These are phyloP conservation scores for Lentinula lateritia DNA, from an alignment of 768 basidiomycete genomes.

Conservation along the genomic window DNA sequence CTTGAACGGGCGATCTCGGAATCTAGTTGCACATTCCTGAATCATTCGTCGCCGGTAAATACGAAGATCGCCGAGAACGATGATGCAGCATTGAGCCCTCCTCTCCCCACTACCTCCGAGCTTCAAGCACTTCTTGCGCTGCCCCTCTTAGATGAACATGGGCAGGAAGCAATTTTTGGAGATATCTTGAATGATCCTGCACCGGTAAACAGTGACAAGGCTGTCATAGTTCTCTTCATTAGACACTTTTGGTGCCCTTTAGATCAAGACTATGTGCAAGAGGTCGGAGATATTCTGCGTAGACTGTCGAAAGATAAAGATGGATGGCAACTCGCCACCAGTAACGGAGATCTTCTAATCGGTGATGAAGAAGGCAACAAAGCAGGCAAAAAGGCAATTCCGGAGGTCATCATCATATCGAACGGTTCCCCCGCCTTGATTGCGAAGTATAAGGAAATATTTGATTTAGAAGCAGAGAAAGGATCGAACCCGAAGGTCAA, in stretches of 20 bases:
- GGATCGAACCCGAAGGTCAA: conserved; percentile 44
- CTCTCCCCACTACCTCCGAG: neutral
- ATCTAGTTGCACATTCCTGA: neutral
- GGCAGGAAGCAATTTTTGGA: neutral
- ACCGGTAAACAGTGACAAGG: conserved; percentile 15
- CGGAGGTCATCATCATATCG: conserved; percentile 65
- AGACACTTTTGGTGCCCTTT: conserved; percentile 86
- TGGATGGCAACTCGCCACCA: conserved; percentile 29
- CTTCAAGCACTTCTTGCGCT: neutral
- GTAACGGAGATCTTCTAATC: conserved; percentile 27
- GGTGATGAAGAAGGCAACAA: neutral
- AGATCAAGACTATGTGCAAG: conserved; percentile 77
- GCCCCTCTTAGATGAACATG: neutral
- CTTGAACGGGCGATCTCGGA: neutral
- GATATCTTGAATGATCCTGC: conserved; percentile 13
- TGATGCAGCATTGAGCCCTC: neutral
- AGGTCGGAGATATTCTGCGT: neutral
- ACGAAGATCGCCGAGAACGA: neutral
- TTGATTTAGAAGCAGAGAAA: conserved; percentile 26
- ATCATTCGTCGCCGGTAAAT: neutral
- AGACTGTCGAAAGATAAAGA: conserved; percentile 47
- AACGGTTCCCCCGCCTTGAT: conserved; percentile 78
- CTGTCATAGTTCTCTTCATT: conserved; percentile 77
- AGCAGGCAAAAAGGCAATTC: neutral
- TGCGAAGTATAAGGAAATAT: conserved; percentile 71